phyloP scores from a whole-genome alignment of 805 yeast species.

The Monosporozyma siamensis region DNA sequence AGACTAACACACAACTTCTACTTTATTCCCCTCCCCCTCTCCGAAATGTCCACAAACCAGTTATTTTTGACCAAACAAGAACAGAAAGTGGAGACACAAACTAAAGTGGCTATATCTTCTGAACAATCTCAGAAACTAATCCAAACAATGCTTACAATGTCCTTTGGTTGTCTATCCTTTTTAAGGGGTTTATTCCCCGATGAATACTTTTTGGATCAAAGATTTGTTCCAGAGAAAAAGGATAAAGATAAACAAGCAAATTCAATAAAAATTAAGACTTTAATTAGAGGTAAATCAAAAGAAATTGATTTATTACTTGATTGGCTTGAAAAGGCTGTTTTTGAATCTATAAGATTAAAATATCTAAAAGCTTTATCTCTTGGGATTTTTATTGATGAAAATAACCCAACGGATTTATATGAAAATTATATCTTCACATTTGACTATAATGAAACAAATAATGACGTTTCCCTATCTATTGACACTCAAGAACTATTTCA shows the following conservation, averaged over 20 bases:
- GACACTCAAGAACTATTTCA: slow-evolving; percentile 15
- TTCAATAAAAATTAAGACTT: slow-evolving; percentile 39
- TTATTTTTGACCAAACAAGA: slow-evolving; percentile 4
- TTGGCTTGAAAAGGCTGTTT: slow-evolving; percentile 47
- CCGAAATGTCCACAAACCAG: slow-evolving; percentile 19
- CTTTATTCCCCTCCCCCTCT: neutral
- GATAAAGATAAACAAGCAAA: slow-evolving; percentile 18
- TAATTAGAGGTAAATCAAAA: slow-evolving; percentile 37
- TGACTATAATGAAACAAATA: slow-evolving; percentile 31
- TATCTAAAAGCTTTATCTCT: slow-evolving; percentile 39
- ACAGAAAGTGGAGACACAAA: slow-evolving; percentile 9
- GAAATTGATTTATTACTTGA: slow-evolving; percentile 42
- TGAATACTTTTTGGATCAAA: slow-evolving; percentile 41
- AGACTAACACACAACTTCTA: no score
- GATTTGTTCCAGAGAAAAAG: slow-evolving; percentile 34
- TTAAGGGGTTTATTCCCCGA: slow-evolving; percentile 51
- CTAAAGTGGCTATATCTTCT: slow-evolving; percentile 22
- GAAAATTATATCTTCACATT: slow-evolving; percentile 47
- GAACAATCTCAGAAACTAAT: slow-evolving; percentile 40
- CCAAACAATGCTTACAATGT: slow-evolving; percentile 41
- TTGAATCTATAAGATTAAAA: slow-evolving; percentile 35
- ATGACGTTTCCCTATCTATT: slow-evolving; percentile 14
- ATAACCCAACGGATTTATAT: slow-evolving; percentile 34
- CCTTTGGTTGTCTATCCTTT: slow-evolving; percentile 49
- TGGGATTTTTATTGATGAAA: slow-evolving; percentile 37